Evolutionary conservation across 257 asterid genomes (phyloP).

Genomic region (Lithospermum erythrorhizon): DNA sequence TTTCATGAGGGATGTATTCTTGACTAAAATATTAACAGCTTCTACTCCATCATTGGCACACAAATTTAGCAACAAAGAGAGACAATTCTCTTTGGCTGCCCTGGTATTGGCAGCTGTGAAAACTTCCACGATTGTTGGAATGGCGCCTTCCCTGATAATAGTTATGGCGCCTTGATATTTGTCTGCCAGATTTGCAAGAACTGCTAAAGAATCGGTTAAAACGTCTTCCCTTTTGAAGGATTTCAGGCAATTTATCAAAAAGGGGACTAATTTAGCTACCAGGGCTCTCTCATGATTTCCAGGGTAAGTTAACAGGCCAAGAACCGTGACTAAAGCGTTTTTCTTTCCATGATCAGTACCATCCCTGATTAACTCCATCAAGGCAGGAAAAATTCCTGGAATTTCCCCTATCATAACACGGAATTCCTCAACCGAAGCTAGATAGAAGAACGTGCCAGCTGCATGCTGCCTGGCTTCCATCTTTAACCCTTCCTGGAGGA

Average conservation of each 20-base stretch:
- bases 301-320: conserved; percentile 36
- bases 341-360: conserved; percentile 55
- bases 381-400: conserved; percentile 29
- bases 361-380: conserved; percentile 30
- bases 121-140: conserved; percentile 16
- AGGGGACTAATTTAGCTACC: conserved; percentile 29
- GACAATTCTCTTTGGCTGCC: conserved; percentile 51
- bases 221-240: conserved; percentile 39
- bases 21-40: conserved; percentile 30
- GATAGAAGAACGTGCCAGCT: conserved; percentile 57
- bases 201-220: conserved; percentile 43
- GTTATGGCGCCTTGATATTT: conserved; percentile 34
- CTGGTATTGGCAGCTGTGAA: conserved; percentile 27
- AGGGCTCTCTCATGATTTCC: conserved; percentile 35
- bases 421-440: conserved; percentile 40
- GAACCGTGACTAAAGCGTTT: conserved; percentile 50
- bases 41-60: conserved; percentile 53
- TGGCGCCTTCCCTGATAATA: conserved; percentile 23
- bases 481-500: conserved; percentile 35
- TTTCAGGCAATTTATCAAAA: conserved; percentile 22
- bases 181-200: conserved; percentile 42
- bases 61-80: conserved; percentile 39
- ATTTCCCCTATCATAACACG: conserved; percentile 44
- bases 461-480: conserved; percentile 48
- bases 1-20: conserved; percentile 39